Evolutionary conservation across 441 rosid genomes (phyloP).

Genomic region (Sinapis alba): DNA sequence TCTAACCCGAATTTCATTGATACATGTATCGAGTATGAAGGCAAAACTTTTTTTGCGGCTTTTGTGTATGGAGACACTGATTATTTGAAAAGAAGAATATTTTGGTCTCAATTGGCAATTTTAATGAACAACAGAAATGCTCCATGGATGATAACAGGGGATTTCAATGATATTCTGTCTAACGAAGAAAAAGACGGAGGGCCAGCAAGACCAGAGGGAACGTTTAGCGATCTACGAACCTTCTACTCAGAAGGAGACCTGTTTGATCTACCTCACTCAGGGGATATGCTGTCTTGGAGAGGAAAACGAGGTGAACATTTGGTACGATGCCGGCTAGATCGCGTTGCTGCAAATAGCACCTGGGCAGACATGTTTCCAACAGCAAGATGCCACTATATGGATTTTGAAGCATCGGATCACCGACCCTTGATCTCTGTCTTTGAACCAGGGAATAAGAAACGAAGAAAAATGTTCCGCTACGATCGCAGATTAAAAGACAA

Average conservation of each 20-base stretch:
- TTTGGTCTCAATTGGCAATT: not conserved
- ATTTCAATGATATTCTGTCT: not conserved
- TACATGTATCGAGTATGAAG: not conserved
- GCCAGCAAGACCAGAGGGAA: not conserved
- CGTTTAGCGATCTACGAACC: not conserved
- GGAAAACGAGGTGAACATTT: no score
- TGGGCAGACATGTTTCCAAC: no score
- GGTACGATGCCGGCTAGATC: no score
- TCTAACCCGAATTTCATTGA: not conserved
- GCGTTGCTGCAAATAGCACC: no score
- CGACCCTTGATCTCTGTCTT: no score
- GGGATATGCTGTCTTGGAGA: no score
- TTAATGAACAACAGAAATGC: not conserved
- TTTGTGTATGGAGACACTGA: not conserved
- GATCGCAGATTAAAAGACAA: no score
- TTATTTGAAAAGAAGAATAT: not conserved
- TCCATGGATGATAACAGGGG: not conserved
- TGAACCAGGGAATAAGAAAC: no score
- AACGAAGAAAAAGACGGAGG: not conserved
- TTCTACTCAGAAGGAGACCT: not conserved
- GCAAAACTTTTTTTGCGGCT: not conserved
- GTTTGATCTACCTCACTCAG: no score
- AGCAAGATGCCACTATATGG: no score
- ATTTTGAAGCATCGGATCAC: no score
- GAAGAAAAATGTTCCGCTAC: no score